phyloP scores from a whole-genome alignment of 768 basidiomycete genomes.

The Tylopilus felleus region DNA sequence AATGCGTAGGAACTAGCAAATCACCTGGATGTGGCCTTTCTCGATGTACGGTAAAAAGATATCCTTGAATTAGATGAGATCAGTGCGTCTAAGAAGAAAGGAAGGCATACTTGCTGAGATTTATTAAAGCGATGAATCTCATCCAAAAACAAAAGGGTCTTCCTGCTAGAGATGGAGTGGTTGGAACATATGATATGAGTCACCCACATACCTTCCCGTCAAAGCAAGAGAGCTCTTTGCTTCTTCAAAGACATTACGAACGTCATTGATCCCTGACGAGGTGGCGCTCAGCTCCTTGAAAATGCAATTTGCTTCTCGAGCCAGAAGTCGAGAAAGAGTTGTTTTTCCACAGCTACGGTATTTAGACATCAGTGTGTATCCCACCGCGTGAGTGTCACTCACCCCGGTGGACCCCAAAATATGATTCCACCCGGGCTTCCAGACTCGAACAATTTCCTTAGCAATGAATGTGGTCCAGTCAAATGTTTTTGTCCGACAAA shows the following conservation, averaged over 20 bases:
- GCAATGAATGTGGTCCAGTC: slow-evolving; percentile 51
- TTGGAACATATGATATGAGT: neutral
- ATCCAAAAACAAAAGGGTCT: slow-evolving; percentile 76
- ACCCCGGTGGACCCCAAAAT: slow-evolving; percentile 78
- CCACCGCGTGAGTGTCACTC: neutral
- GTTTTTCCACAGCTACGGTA: slow-evolving; percentile 63
- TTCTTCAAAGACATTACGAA: slow-evolving; percentile 71
- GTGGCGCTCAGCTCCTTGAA: slow-evolving; percentile 84
- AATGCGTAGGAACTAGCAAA: neutral
- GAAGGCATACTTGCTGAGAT: slow-evolving; percentile 52
- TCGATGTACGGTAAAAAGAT: slow-evolving; percentile 81
- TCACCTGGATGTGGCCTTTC: slow-evolving; percentile 67
- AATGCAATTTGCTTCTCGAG: slow-evolving; percentile 50
- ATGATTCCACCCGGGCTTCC: slow-evolving; percentile 59
- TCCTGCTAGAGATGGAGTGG: slow-evolving; percentile 36
- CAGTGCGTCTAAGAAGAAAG: neutral
- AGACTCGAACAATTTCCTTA: slow-evolving; percentile 49
- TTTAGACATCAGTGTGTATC: neutral
- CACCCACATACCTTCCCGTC: slow-evolving; percentile 51
- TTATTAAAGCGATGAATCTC: slow-evolving; percentile 82
- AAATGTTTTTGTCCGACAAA: slow-evolving; percentile 73
- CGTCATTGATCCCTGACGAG: slow-evolving; percentile 61
- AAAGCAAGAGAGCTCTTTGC: slow-evolving; percentile 63
- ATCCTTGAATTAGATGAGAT: slow-evolving; percentile 44
- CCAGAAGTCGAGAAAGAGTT: slow-evolving; percentile 70